A percentile compares a stretch with the other conserved stretches of the same genome.
Conservation (phyloP, 1,284 basidiomycete genomes). For the Tilletia horrida region DNA sequence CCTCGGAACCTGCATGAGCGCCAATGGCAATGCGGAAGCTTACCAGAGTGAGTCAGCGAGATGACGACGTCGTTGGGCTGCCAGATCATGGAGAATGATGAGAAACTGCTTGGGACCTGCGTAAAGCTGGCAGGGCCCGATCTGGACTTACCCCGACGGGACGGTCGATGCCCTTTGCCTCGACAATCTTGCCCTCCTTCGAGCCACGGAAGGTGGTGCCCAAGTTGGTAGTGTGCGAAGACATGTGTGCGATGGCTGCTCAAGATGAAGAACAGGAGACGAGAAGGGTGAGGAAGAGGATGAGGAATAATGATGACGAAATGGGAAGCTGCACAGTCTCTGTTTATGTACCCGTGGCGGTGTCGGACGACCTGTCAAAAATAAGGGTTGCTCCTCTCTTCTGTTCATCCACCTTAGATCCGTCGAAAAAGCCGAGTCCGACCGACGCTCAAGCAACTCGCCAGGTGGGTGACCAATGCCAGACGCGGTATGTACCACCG, state of each 20-base stretch:
- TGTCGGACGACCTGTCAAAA: too few species aligned
- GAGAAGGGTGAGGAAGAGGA: background rate
- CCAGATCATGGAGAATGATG: background rate
- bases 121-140: background rate
- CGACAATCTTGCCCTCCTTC: slow-evolving; percentile 42
- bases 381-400: too few species aligned
- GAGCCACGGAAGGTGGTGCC: slow-evolving; percentile 49
- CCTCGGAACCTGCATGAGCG: background rate
- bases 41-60: slow-evolving; percentile 45
- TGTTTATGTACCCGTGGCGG: too few species aligned
- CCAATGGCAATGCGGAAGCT: background rate
- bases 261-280: background rate
- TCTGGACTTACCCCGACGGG: background rate
- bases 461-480: too few species aligned
- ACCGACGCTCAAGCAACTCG: too few species aligned
- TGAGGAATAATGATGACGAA: background rate
- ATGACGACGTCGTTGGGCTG: slow-evolving; percentile 42
- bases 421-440: too few species aligned
- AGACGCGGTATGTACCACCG: too few species aligned
- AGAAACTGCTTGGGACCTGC: too few species aligned
- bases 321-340: background rate
- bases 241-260: background rate
- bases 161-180: slow-evolving; percentile 29
- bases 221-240: slow-evolving; percentile 24
- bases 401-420: too few species aligned